Base-by-base conservation (phyloP, 2,329 filamentous ascomycete genomes). In the Iodosphaeria phyllophila region DNA sequence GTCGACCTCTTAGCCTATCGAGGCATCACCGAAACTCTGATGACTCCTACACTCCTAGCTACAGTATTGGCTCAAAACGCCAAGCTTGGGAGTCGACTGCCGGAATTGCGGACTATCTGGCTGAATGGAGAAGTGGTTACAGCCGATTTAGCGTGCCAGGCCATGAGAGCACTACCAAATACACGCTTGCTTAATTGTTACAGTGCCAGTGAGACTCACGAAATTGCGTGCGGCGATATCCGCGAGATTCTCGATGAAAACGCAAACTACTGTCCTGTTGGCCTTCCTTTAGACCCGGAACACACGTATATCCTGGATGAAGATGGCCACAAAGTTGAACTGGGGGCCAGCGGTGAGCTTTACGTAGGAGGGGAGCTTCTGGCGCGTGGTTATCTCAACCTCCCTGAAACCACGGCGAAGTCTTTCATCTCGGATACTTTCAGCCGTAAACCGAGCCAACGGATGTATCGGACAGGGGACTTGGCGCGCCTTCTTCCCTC, bases 41-140 rank as follows among this genome's bases (percentile, higher is more conserved):
- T 84, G 74, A 84, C 78, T 0, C 78, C 78, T 0, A 84, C 78
- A 0, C 60, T 86, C 9, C 56, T 86, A 22, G 71, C 77, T 14
- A 75, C 77, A 2, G 69, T 83, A 3, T 60, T 86, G 11, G 61
- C 74, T 2, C 63, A 75, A 21, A 71, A 82, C 42, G 57, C 73
- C 6, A 58, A 72, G 22, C 60, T 84, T 25, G 67, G 62, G 11
- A 50, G 56, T 14, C 61, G 65, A 20, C 56, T 84, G 6, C 70
- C 74, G 6, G 48, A 74, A 11, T 52, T 86, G 28, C 65, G 64
- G 22, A 77, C 73, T 0, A 48, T 84, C 16, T 84, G 77, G 77
- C 56, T 86, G 16, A 84, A 86, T 36, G 78, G 78, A 24, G 78
- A 86, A 48, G 78, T 86, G 2, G 77, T 84, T 26, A 79, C 75